Evolutionary conservation across 176 grass and related monocot species (phyloP).

Genomic region (Rhipidocladum racemiflorum): DNA sequence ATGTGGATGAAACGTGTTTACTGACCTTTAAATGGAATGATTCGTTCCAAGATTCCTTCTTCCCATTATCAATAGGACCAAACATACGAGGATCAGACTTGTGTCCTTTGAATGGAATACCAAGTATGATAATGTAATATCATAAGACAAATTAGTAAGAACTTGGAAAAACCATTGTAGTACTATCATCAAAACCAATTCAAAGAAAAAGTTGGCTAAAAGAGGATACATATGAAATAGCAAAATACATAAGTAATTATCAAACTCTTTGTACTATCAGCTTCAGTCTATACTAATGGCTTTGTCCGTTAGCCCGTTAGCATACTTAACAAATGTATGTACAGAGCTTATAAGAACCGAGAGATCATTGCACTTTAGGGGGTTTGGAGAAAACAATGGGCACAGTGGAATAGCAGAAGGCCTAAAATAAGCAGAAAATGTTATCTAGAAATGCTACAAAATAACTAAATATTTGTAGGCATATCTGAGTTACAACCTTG

Average conservation of each 20-base stretch:
- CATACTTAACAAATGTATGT: no score
- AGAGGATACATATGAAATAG: constrained; percentile 10
- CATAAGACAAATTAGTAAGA: background rate
- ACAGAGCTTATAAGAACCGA: no score
- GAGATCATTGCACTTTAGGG: background rate
- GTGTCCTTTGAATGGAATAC: constrained; percentile 99
- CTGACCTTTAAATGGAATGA: constrained; percentile 89
- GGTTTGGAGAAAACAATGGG: background rate
- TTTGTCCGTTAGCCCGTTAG: no score
- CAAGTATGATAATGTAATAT: constrained; percentile 81
- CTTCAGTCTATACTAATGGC: no score
- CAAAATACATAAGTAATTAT: background rate
- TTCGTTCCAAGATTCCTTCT: constrained; percentile 98
- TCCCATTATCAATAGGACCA: constrained; percentile 97
- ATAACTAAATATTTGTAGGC: background rate
- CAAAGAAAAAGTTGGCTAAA: background rate
- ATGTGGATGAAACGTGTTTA: background rate
- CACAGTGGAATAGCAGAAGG: background rate
- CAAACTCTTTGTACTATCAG: no score
- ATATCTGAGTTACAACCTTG: constrained; percentile 93
- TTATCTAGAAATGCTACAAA: background rate
- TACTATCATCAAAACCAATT: background rate
- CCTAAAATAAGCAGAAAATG: background rate
- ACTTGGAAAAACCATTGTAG: background rate
- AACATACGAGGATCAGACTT: constrained; percentile 94